Conservation (phyloP, 805 yeast species). For the Zygosaccharomyces kombuchaensis region DNA sequence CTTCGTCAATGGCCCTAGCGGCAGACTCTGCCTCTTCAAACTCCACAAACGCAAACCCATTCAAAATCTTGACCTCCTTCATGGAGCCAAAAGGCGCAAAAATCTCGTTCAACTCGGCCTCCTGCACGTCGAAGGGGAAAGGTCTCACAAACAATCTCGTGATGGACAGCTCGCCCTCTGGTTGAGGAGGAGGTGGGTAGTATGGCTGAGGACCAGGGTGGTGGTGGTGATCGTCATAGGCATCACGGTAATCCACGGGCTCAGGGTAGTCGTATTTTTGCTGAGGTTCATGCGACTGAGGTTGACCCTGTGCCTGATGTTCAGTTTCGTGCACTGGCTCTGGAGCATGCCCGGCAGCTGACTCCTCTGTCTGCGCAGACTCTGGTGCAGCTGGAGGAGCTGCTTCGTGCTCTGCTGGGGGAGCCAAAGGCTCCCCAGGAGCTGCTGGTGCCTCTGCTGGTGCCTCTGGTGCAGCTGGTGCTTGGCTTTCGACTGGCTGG, state of each 20-base stretch:
- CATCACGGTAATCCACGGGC: conserved; percentile 11
- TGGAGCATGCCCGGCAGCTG: conserved; percentile 10
- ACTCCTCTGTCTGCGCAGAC: conserved; percentile 13
- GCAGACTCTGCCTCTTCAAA: conserved; percentile 72
- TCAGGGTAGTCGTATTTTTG: conserved; percentile 19
- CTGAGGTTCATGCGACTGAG: conserved; percentile 12
- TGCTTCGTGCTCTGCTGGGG: conserved; percentile 5
- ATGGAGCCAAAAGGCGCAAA: conserved; percentile 64
- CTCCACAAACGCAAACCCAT: conserved; percentile 88
- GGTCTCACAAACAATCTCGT: conserved; percentile 59
- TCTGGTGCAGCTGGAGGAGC: conserved; percentile 15
- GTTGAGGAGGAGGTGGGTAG: conserved; percentile 24
- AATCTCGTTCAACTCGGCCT: conserved; percentile 63
- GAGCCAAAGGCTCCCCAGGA: background rate
- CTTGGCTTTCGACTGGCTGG: background rate
- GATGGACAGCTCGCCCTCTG: conserved; percentile 38
- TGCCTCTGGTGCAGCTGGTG: background rate
- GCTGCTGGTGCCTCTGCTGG: background rate
- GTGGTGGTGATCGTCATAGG: conserved; percentile 15
- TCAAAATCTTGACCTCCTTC: conserved; percentile 62
- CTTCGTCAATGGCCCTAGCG: conserved; percentile 65
- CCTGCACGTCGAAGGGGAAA: conserved; percentile 48
- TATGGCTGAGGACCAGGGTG: conserved; percentile 22
- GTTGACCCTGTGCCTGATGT: background rate
- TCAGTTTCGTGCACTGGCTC: conserved; percentile 13